A percentile compares a stretch with the other conserved stretches of the same genome.
These are phyloP conservation scores for Thermoascus crustaceus DNA, from an alignment of 2,329 filamentous ascomycete genomes.

Conservation along the genomic window DNA sequence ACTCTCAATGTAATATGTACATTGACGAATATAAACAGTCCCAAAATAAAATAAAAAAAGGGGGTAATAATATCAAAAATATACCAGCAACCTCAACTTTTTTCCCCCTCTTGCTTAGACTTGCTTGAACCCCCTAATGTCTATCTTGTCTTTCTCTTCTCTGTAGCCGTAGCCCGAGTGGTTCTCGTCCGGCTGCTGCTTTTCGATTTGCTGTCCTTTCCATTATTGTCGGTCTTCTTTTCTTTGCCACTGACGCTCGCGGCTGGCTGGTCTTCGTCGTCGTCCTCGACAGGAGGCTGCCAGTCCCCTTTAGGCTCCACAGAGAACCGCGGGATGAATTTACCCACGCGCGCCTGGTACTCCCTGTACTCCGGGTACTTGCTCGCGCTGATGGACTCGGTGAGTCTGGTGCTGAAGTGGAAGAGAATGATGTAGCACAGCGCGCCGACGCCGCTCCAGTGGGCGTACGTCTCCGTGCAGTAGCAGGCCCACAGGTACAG, in stretches of 20 bases:
- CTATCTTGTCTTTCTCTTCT: background rate
- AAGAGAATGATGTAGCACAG: slow-evolving; percentile 69
- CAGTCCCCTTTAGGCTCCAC: slow-evolving; percentile 20
- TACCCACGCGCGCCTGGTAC: slow-evolving; percentile 76
- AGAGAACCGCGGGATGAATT: slow-evolving; percentile 60
- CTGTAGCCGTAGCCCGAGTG: no score
- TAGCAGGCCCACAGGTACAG: slow-evolving; percentile 85
- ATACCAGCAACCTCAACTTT: background rate
- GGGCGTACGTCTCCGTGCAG: slow-evolving; percentile 60
- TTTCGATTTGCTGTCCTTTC: no score
- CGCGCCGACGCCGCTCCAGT: slow-evolving; percentile 69
- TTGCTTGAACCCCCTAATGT: no score
- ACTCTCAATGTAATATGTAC: no score
- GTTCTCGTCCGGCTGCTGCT: no score
- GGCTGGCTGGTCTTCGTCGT: no score
- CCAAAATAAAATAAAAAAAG: no score
- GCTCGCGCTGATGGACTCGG: slow-evolving; percentile 66
- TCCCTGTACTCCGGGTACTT: slow-evolving; percentile 86
- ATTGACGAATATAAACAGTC: no score
- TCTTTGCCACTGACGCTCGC: background rate
- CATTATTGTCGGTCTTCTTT: background rate
- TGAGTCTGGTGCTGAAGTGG: slow-evolving; percentile 80
- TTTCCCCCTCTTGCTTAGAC: background rate
- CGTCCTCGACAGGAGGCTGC: background rate
- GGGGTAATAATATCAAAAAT: background rate